phyloP scores from a whole-genome alignment of 345 rosid species.

The Eucalyptus camaldulensis region DNA sequence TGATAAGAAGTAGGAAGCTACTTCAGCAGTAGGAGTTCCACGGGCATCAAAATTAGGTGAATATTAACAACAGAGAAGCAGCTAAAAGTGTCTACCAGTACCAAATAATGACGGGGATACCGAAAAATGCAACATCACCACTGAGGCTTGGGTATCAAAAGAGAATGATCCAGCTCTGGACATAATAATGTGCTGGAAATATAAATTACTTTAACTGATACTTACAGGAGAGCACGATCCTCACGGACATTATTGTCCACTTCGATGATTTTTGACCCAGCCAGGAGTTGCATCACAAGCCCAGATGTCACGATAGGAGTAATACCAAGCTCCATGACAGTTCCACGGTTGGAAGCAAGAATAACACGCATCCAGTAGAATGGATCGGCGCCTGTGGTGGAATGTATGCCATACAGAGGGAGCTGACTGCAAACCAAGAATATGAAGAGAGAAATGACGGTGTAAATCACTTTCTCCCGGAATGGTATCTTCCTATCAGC shows the following conservation, averaged over 20 bases:
- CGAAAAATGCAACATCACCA: not conserved
- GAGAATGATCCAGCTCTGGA: not conserved
- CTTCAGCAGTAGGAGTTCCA: not conserved
- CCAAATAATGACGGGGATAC: not conserved
- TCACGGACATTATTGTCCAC: slow-evolving; percentile 76
- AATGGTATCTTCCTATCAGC: slow-evolving; percentile 69
- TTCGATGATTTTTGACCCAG: slow-evolving; percentile 66
- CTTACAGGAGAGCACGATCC: slow-evolving; percentile 73
- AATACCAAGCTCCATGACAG: slow-evolving; percentile 83
- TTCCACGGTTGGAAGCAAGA: slow-evolving; percentile 68
- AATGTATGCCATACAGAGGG: slow-evolving; percentile 60
- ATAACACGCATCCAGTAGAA: slow-evolving; percentile 81
- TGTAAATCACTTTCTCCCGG: slow-evolving; percentile 70
- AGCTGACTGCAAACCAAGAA: slow-evolving; percentile 76
- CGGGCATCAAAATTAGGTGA: not conserved
- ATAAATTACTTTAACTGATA: not conserved
- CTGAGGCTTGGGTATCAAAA: not conserved
- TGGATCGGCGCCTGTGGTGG: slow-evolving; percentile 71
- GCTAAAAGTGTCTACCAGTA: not conserved
- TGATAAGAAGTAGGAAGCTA: not conserved
- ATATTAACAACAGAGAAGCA: not conserved
- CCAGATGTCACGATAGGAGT: slow-evolving; percentile 80
- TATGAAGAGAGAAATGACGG: slow-evolving; percentile 65
- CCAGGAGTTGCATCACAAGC: slow-evolving; percentile 64
- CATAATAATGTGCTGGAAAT: not conserved